Evolutionary conservation across 768 basidiomycete species (phyloP).

Genomic region (Leccinum subgranulosum): DNA sequence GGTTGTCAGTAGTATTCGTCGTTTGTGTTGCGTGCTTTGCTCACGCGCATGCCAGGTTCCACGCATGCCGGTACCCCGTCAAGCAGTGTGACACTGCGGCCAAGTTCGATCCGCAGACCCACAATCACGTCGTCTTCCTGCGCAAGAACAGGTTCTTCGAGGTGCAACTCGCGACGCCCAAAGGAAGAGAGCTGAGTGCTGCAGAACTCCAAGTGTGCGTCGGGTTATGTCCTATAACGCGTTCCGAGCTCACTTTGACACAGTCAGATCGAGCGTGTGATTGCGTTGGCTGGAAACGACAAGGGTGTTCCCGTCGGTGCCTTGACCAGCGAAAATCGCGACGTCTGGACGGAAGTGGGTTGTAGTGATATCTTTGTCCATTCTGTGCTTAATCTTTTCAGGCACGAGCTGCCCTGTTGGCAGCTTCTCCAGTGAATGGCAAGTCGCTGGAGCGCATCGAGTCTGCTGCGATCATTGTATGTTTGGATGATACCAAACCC

Average conservation of each 20-base stretch:
- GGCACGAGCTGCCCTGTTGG: constrained; percentile 61
- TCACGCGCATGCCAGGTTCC: constrained; percentile 57
- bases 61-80: constrained; percentile 83
- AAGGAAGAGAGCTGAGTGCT: constrained; percentile 70
- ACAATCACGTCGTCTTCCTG: constrained; percentile 89
- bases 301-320: constrained; percentile 63
- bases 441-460: constrained; percentile 76
- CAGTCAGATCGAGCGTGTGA: constrained; percentile 68
- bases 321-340: constrained; percentile 85
- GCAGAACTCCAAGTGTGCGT: constrained; percentile 76
- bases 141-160: constrained; percentile 91
- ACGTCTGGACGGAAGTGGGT: constrained; percentile 85
- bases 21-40: neutral
- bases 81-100: constrained; percentile 79
- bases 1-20: constrained; percentile 43
- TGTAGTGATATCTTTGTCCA: constrained; percentile 26
- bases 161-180: constrained; percentile 62
- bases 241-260: neutral
- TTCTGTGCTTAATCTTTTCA: constrained; percentile 11
- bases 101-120: constrained; percentile 68
- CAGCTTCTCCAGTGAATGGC: constrained; percentile 63
- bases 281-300: constrained; percentile 54
- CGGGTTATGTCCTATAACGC: neutral
- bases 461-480: constrained; percentile 83
- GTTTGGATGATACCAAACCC: constrained; percentile 80